These are phyloP conservation scores for Pseudocercospora fuligena DNA, from an alignment of 2,329 filamentous ascomycete genomes.

Conservation along the genomic window DNA sequence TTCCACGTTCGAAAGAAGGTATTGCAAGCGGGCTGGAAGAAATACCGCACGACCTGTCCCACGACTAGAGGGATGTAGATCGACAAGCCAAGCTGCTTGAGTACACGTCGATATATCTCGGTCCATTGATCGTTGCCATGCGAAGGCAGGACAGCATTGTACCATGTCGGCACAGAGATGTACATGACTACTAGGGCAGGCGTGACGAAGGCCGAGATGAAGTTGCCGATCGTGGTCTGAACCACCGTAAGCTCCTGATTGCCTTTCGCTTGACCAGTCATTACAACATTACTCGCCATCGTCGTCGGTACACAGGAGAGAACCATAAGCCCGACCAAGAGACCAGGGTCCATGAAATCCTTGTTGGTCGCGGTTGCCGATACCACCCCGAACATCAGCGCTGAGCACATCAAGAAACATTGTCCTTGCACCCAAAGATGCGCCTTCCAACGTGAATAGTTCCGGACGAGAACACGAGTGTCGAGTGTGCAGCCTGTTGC, in stretches of 20 bases:
- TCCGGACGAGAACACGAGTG: slow-evolving; percentile 63
- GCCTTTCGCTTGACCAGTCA: slow-evolving; percentile 71
- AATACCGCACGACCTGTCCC: slow-evolving; percentile 64
- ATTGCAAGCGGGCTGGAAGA: slow-evolving; percentile 59
- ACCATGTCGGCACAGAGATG: slow-evolving; percentile 59
- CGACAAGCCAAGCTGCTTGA: slow-evolving; percentile 70
- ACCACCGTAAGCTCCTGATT: slow-evolving; percentile 57
- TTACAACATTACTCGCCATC: slow-evolving; percentile 74
- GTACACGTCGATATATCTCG: slow-evolving; percentile 68
- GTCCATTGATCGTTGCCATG: slow-evolving; percentile 59
- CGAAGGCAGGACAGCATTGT: slow-evolving; percentile 61
- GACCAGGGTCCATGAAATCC: slow-evolving; percentile 63
- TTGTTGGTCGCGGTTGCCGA: slow-evolving; percentile 57
- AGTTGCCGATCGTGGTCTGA: slow-evolving; percentile 72
- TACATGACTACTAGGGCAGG: slow-evolving; percentile 68
- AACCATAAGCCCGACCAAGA: slow-evolving; percentile 71
- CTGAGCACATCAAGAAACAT: slow-evolving; percentile 69
- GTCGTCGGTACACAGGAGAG: slow-evolving; percentile 73
- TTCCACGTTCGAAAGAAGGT: slow-evolving; percentile 57
- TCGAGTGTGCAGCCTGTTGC: slow-evolving; percentile 72
- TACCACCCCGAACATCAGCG: slow-evolving; percentile 62
- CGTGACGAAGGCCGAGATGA: slow-evolving; percentile 69
- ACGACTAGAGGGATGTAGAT: slow-evolving; percentile 66
- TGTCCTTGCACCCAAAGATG: slow-evolving; percentile 70
- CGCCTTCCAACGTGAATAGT: slow-evolving; percentile 69